These are phyloP conservation scores for Spinellus fusiger DNA, from an alignment of 192 early-diverging fungal genomes.

Conservation along the genomic window DNA sequence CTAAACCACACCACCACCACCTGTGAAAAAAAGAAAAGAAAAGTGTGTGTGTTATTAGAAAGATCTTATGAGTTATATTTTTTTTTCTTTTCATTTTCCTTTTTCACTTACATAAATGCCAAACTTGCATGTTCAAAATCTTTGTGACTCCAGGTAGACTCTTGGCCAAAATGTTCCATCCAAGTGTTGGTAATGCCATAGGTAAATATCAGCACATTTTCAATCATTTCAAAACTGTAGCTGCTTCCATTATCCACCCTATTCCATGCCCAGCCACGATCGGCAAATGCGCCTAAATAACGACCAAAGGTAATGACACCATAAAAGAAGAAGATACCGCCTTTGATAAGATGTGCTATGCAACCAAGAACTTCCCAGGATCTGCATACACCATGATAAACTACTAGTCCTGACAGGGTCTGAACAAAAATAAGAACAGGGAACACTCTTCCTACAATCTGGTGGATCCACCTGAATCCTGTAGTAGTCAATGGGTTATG, in stretches of 20 bases:
- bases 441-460: slow-evolving; percentile 21
- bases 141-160: slow-evolving; percentile 28
- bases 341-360: slow-evolving; percentile 32
- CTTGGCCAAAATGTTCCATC: slow-evolving; percentile 35
- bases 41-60: not conserved
- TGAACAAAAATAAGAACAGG: slow-evolving; percentile 26
- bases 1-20: slow-evolving; percentile 35
- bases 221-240: slow-evolving; percentile 34
- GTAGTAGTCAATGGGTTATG: slow-evolving; percentile 26
- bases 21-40: not conserved
- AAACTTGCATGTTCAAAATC: slow-evolving; percentile 34
- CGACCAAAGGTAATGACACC: slow-evolving; percentile 30
- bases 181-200: slow-evolving; percentile 37
- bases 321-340: slow-evolving; percentile 33
- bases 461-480: slow-evolving; percentile 17
- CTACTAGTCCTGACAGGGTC: slow-evolving; percentile 26
- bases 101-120: slow-evolving; percentile 26
- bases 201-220: slow-evolving; percentile 23
- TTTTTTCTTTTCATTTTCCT: not conserved
- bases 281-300: slow-evolving; percentile 32
- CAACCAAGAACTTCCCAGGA: slow-evolving; percentile 31
- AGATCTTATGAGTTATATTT: not conserved
- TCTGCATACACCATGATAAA: slow-evolving; percentile 29
- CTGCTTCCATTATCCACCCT: slow-evolving; percentile 14
- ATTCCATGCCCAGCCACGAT: slow-evolving; percentile 35